Evolutionary conservation across 129 eudicot species (phyloP).

Genomic region (carrot (Daucus carota)): DNA sequence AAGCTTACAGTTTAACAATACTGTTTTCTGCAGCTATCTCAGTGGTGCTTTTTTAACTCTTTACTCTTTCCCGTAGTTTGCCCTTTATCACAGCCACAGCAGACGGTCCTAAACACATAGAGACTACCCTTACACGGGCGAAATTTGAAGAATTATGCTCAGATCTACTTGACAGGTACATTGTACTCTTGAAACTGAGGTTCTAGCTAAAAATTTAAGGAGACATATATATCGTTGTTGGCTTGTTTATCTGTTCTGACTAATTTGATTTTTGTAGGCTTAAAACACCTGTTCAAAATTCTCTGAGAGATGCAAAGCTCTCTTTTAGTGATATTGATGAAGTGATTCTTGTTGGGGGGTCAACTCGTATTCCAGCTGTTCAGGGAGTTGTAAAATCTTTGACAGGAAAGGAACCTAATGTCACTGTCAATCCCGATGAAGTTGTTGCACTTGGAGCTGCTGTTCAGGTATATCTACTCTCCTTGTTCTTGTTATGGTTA

Average conservation of each 20-base stretch:
- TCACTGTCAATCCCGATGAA: conserved; percentile 97
- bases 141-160: conserved; percentile 95
- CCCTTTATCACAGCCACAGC: conserved; percentile 98
- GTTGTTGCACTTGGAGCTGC: conserved; percentile 99
- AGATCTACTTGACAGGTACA: conserved; percentile 89
- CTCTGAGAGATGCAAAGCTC: conserved; percentile 93
- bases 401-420: conserved; percentile 95
- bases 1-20: not conserved
- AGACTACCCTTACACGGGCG: conserved; percentile 89
- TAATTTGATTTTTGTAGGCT: conserved; percentile 36
- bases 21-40: not conserved
- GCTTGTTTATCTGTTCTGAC: not conserved
- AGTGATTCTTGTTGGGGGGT: conserved; percentile 97
- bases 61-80: conserved; percentile 38
- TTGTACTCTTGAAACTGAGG: not conserved
- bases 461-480: conserved; percentile 52
- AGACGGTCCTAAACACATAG: conserved; percentile 98
- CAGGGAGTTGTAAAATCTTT: conserved; percentile 73
- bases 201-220: not conserved
- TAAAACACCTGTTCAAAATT: conserved; percentile 80
- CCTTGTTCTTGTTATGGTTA: not conserved
- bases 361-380: conserved; percentile 98
- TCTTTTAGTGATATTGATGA: conserved; percentile 84
- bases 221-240: not conserved
- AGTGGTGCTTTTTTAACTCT: not conserved